phyloP scores from a whole-genome alignment of 2,329 filamentous ascomycete genomes.

The Fusarium nematophilum region DNA sequence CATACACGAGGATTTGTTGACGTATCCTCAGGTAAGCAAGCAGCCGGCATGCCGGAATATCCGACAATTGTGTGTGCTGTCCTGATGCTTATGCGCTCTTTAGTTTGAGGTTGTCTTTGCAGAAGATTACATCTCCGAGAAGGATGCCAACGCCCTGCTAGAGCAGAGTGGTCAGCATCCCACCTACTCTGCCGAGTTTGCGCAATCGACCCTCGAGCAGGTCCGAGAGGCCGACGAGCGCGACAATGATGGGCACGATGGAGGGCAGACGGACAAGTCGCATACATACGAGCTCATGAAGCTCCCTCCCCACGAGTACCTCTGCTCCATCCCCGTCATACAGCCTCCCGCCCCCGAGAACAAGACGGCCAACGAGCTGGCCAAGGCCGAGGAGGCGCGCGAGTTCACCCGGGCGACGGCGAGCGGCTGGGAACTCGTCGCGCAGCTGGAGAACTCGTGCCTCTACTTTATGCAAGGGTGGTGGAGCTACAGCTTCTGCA shows the following conservation, averaged over 20 bases:
- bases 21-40: constrained; percentile 80
- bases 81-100: constrained; percentile 21
- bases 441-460: constrained; percentile 83
- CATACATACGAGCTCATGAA: constrained; percentile 80
- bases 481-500: constrained; percentile 98
- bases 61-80: neutral
- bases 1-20: constrained; percentile 88
- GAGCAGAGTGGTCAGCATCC: constrained; percentile 51
- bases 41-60: constrained; percentile 1
- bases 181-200: constrained; percentile 55
- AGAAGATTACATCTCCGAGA: constrained; percentile 76
- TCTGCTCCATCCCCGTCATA: constrained; percentile 86
- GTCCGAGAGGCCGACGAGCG: constrained; percentile 41
- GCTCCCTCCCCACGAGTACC: constrained; percentile 75
- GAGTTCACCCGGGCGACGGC: constrained; percentile 82
- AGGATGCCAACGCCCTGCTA: constrained; percentile 73
- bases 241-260: constrained; percentile 45
- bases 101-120: constrained; percentile 86
- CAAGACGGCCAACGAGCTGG: constrained; percentile 73
- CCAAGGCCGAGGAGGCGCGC: constrained; percentile 80
- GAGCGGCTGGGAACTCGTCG: constrained; percentile 83
- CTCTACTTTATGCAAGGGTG: constrained; percentile 86
- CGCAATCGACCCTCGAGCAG: constrained; percentile 53
- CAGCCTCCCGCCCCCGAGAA: constrained; percentile 67
- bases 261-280: constrained; percentile 16